A percentile compares a stretch with the other conserved stretches of the same genome.
phyloP scores from a whole-genome alignment of 805 yeast genomes.

The Dipodascopsis tothii region DNA sequence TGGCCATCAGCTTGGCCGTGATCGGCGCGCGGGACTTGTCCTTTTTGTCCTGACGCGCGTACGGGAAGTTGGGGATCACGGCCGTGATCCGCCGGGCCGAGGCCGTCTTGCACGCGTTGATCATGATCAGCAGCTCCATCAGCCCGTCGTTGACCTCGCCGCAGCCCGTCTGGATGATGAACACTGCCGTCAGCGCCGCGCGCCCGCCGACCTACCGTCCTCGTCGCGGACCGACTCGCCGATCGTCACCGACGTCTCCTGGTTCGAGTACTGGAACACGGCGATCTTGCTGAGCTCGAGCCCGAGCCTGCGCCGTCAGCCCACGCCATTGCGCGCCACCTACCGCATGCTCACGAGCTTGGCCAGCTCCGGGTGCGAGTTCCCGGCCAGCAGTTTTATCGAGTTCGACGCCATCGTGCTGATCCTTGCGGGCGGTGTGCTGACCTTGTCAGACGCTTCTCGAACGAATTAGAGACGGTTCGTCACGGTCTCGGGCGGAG shows the following conservation, averaged over 20 bases:
- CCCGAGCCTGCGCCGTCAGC: conserved; percentile 40
- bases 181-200: conserved; percentile 19
- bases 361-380: conserved; percentile 71
- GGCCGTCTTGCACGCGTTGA: conserved; percentile 93
- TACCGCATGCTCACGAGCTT: conserved; percentile 52
- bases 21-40: conserved; percentile 95
- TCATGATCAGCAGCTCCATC: conserved; percentile 80
- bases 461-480: too few relatives aligned
- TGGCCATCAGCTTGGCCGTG: conserved; percentile 89
- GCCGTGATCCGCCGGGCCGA: conserved; percentile 92
- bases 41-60: conserved; percentile 95
- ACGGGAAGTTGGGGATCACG: conserved; percentile 90
- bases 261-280: conserved; percentile 78
- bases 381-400: conserved; percentile 51
- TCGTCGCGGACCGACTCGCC: conserved; percentile 88
- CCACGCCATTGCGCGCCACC: conserved; percentile 3
- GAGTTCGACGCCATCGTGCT: conserved; percentile 38
- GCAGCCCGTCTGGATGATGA: conserved; percentile 60
- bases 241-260: conserved; percentile 80
- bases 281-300: conserved; percentile 64
- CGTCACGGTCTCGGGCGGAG: too few relatives aligned
- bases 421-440: too few relatives aligned
- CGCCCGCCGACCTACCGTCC: conserved; percentile 36
- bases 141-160: conserved; percentile 80
- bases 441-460: too few relatives aligned